Evolutionary conservation across 2,329 filamentous ascomycete species (phyloP), one percentile per base, ranked within the genome.

Genomic region (Alternaria infectoria): DNA sequence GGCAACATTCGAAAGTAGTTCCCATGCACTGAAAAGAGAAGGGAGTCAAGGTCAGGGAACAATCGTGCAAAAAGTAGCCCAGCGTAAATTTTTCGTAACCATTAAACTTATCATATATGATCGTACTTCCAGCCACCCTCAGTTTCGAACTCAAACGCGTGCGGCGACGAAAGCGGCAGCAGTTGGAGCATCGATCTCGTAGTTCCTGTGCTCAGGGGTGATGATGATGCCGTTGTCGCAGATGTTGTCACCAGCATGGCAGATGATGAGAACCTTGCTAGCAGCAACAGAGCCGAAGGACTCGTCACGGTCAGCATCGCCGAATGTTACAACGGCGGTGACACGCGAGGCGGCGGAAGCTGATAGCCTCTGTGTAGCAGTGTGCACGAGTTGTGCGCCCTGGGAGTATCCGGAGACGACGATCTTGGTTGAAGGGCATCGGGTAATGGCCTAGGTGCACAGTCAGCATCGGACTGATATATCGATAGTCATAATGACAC

Each of bases 381-480:
- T 83, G 74, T 85, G 84, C 1, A 84, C 82, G 4, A 81, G 68
- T 59, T 80, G 77, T 2, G 77, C 79, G 36, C 80, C 80, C 70
- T 82, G 80, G 26, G 77, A 75, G 59, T 77, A 77, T 12, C 75
- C 73, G 4, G 70, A 67, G 3, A 77, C 61, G 0, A 76, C 72
- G 23, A 76, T 76, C 64, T 75, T 77, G 26, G 74, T 76, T 1
- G 64, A 69, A 5, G 75, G 73, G 62, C 75, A 77, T 47, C 62
- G 62, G 7, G 68, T 61, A 7, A 62, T 64, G 3, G 72, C 69
- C 69, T 73, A 15, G n/a, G 5, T 15, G 23, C 19, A 4, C 47
- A 12, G 47, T 62, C n/a, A 62, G 52, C 3, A n/a, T 54, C 5
- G 7, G 17, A 12, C 17, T 7, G n/a, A 3, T 19, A 13, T 12